These are phyloP conservation scores for Xylariaceae sp. DNA, from an alignment of 2,329 filamentous ascomycete species.

Conservation along the genomic window DNA sequence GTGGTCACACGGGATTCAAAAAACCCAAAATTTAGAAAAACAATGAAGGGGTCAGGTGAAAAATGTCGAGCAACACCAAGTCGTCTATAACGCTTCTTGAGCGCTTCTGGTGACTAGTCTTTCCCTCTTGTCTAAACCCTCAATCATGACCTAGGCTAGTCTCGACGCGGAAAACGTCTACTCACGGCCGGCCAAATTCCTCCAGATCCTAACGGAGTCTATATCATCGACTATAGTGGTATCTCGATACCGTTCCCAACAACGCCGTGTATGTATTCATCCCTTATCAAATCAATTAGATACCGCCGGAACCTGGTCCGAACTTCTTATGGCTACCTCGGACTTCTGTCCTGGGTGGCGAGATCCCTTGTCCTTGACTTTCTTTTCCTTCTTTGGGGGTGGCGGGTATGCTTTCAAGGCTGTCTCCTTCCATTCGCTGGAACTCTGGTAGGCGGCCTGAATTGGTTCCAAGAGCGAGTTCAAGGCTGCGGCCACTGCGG, in stretches of 20 bases:
- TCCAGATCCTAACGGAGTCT: neutral
- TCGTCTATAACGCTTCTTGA: no score
- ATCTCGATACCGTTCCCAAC: neutral
- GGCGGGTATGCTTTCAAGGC: slow-evolving; percentile 81
- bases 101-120: no score
- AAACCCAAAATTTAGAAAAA: no score
- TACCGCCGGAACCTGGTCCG: neutral
- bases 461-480: slow-evolving; percentile 78
- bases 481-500: slow-evolving; percentile 76
- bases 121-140: no score
- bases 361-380: slow-evolving; percentile 70
- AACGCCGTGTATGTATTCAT: neutral
- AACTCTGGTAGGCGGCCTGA: slow-evolving; percentile 69
- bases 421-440: slow-evolving; percentile 78
- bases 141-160: no score
- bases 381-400: slow-evolving; percentile 69
- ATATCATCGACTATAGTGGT: neutral
- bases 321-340: neutral
- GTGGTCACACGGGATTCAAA: no score
- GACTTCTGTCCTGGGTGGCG: neutral
- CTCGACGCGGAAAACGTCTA: no score
- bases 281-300: neutral
- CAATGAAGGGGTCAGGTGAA: no score
- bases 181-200: no score
- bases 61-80: no score